Evolutionary conservation across 2,329 filamentous ascomycete genomes (phyloP).

Genomic region (Fusarium clavum): DNA sequence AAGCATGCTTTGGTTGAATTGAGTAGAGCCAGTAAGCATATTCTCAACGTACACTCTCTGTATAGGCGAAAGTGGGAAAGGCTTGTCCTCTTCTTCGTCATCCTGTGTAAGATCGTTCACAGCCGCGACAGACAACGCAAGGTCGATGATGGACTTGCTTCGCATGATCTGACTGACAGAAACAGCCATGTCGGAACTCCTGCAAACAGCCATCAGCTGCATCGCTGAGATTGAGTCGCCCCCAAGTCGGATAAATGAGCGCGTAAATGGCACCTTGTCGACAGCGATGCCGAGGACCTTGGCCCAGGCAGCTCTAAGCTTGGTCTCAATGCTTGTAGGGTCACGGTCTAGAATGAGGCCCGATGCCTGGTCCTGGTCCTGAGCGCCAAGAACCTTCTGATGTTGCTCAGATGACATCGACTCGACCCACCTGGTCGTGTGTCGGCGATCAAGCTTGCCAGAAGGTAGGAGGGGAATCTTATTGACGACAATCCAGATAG

Average conservation of each 20-base stretch:
- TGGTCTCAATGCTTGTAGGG: slow-evolving; percentile 3
- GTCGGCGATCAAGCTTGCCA: slow-evolving; percentile 32
- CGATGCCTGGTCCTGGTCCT: slow-evolving; percentile 4
- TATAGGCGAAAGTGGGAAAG: slow-evolving; percentile 20
- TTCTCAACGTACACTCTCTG: slow-evolving; percentile 30
- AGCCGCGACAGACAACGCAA: slow-evolving; percentile 19
- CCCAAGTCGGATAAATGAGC: slow-evolving; percentile 35
- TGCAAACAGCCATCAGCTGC: slow-evolving; percentile 37
- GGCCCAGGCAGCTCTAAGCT: slow-evolving; percentile 28
- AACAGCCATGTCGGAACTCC: slow-evolving; percentile 27
- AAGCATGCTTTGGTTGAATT: slow-evolving; percentile 39
- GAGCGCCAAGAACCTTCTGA: slow-evolving; percentile 5
- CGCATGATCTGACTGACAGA: slow-evolving; percentile 38
- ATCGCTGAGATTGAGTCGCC: slow-evolving; percentile 41
- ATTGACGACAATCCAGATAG: slow-evolving; percentile 22
- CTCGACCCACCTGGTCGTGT: slow-evolving; percentile 8
- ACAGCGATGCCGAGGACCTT: slow-evolving; percentile 15
- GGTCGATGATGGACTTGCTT: slow-evolving; percentile 38
- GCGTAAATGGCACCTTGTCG: slow-evolving; percentile 24
- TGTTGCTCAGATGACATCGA: slow-evolving; percentile 15
- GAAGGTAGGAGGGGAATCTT: slow-evolving; percentile 28
- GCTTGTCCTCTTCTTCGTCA: slow-evolving; percentile 2
- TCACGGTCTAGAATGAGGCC: slow-evolving; percentile 19
- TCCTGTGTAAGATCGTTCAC: not conserved
- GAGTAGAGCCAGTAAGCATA: slow-evolving; percentile 5